Base-by-base conservation (phyloP, 371 early-diverging fungal genomes). In the Catenaria anguillulae region DNA sequence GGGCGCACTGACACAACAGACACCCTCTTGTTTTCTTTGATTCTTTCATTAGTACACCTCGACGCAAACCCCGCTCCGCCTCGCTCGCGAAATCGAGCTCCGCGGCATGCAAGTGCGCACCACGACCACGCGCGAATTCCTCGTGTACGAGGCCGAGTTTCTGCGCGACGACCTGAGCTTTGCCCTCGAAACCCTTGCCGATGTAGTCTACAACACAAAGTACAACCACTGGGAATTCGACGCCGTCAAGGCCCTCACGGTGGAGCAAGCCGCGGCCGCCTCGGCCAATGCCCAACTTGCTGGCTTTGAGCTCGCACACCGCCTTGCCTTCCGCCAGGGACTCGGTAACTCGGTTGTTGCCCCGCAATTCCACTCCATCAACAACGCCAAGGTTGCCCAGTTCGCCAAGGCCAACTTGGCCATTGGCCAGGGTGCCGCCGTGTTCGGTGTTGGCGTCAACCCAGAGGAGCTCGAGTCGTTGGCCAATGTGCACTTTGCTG, bases 311-410 rank as follows among this genome's bases (percentile, higher is more conserved):
- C 79, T 81, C 43, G 79, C 89, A 66, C 96, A 97, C 78, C 79
- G 75, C 64, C 85, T 83, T 45, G 95, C 94, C 52, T 97, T 92
- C 88, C 90, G 94, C 70, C 71, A 70, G 66, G 97, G 97, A 40
- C 85, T 97, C 67, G 97, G 95, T 61, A 92, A 94, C 87, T 83
- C 94, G 33, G 74, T 93, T 63, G 93, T 85, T 70, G 92, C 90
- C 60, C 70, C 80, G 33, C 74, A 73, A 63, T 63, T 77, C 68
- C 77, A 77, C n/a, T 72, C 84, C 60, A 67, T 65, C 61, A 75
- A 77, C 60, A 77, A 75, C 60, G 78, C 80, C 37, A 76, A 77
- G 46, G 81, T 92, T 70, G 78, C 80, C 71, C 73, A 74, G 60
- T 94, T 84, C 70, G 88, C 89, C 62, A n/a, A 36, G 24, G n/a